Conservation (phyloP, 2,329 filamentous ascomycete species). For the Aspergillus ruber region DNA sequence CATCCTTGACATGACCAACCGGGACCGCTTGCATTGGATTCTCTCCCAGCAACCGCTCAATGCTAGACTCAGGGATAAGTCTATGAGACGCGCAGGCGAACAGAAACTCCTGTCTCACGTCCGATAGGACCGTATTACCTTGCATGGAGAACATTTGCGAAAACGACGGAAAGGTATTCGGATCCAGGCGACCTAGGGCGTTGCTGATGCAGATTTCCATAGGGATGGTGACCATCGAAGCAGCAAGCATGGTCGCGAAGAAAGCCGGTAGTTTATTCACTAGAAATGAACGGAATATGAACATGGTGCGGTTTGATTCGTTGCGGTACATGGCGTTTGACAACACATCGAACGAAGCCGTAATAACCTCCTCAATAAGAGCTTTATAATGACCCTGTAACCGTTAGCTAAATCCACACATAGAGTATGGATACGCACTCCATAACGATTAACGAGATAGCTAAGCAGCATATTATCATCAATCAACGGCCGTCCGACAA, state of each 20-base stretch:
- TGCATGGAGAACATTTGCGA: constrained; percentile 59
- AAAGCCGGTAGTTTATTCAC: constrained; percentile 65
- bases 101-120: constrained; percentile 74
- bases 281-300: constrained; percentile 77
- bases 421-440: constrained; percentile 43
- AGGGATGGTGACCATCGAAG: constrained; percentile 53
- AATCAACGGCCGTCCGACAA: constrained; percentile 72
- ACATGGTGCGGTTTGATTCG: constrained; percentile 54
- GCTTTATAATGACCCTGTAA: constrained; percentile 66
- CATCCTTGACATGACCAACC: constrained; percentile 68
- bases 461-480: constrained; percentile 74
- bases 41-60: constrained; percentile 75
- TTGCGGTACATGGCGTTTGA: constrained; percentile 76
- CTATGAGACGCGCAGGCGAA: constrained; percentile 85
- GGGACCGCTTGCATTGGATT: constrained; percentile 74
- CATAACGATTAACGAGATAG: constrained; percentile 79
- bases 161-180: constrained; percentile 57
- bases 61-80: constrained; percentile 70
- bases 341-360: constrained; percentile 82
- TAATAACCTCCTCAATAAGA: constrained; percentile 73
- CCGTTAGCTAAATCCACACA: constrained; percentile 3
- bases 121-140: constrained; percentile 53
- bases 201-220: constrained; percentile 61
- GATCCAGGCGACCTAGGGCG: constrained; percentile 58
- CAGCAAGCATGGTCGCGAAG: constrained; percentile 51